phyloP scores from a whole-genome alignment of 2,329 filamentous ascomycete genomes.

The Claviceps humidiphila region DNA sequence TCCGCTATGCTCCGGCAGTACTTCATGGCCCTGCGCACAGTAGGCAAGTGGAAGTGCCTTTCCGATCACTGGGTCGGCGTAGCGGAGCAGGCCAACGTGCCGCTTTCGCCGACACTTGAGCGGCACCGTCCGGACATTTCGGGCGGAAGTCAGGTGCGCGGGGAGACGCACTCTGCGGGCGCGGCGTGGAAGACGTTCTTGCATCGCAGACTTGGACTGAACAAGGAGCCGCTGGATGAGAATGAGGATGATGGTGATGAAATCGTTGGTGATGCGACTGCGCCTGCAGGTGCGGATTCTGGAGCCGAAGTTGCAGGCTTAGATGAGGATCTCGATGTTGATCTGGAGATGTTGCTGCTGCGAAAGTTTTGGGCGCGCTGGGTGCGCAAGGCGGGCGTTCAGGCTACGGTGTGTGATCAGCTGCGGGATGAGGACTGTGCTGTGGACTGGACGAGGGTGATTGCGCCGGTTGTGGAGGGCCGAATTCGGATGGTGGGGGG shows the following conservation, averaged over 20 bases:
- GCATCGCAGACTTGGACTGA: conserved; percentile 20
- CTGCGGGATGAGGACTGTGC: conserved; percentile 46
- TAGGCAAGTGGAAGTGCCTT: conserved; percentile 68
- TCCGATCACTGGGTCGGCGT: conserved; percentile 56
- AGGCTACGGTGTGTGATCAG: conserved; percentile 36
- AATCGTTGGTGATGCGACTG: conserved; percentile 9
- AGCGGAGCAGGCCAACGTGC: conserved; percentile 43
- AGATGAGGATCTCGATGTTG: conserved; percentile 27
- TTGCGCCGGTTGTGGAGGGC: conserved; percentile 65
- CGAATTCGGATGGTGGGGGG: conserved; percentile 44
- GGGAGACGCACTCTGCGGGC: conserved; percentile 9
- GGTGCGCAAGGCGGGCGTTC: conserved; percentile 54
- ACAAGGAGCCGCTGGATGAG: conserved; percentile 20
- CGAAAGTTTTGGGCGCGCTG: conserved; percentile 59
- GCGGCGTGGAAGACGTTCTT: conserved; percentile 25
- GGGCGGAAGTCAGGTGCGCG: not conserved
- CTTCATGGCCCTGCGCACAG: conserved; percentile 72
- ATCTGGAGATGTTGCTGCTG: conserved; percentile 48
- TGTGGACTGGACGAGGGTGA: conserved; percentile 67
- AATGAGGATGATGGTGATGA: conserved; percentile 32
- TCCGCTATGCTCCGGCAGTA: conserved; percentile 81
- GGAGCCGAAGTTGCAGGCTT: conserved; percentile 1
- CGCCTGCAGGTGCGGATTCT: conserved; percentile 11
- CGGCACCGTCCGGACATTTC: conserved; percentile 7
- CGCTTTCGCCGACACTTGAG: conserved; percentile 10